Conservation (phyloP, 768 basidiomycete species). For the Scleroderma bovista region DNA sequence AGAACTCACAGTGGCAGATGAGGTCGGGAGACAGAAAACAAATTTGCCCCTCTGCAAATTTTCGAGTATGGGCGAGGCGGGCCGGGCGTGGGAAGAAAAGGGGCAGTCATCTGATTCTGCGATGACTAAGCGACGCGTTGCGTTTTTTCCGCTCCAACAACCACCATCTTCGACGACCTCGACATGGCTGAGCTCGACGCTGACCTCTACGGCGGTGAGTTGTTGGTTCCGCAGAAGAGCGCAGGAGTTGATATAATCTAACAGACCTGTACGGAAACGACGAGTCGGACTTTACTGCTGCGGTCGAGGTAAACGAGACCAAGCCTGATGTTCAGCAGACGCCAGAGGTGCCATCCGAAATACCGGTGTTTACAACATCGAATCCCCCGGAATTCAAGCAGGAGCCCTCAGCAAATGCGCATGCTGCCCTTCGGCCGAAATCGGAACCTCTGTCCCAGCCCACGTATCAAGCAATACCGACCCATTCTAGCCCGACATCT, state of each 20-base stretch:
- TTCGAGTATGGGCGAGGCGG: slow-evolving; percentile 12
- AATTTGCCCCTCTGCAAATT: no score
- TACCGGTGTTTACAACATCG: slow-evolving; percentile 13
- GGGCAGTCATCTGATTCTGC: not conserved
- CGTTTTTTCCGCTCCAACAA: slow-evolving; percentile 29
- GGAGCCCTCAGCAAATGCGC: slow-evolving; percentile 8
- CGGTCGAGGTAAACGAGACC: slow-evolving; percentile 34
- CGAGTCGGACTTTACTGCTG: slow-evolving; percentile 54
- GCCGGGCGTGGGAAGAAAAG: slow-evolving; percentile 20
- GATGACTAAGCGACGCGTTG: slow-evolving; percentile 23
- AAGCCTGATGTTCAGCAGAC: slow-evolving; percentile 22
- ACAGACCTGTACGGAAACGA: slow-evolving; percentile 65
- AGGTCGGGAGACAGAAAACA: no score
- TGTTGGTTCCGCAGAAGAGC: not conserved
- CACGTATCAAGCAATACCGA: slow-evolving; percentile 4
- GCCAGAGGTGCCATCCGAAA: slow-evolving; percentile 21
- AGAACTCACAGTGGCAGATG: not conserved
- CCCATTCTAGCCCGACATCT: slow-evolving; percentile 25
- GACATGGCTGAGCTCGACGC: slow-evolving; percentile 79
- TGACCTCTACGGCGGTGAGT: slow-evolving; percentile 82
- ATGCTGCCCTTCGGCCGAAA: slow-evolving; percentile 7
- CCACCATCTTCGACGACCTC: slow-evolving; percentile 21
- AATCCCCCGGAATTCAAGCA: slow-evolving; percentile 17
- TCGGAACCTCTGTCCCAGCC: slow-evolving; percentile 9
- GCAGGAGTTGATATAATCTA: not conserved